These are phyloP conservation scores for Fraxinus ornus DNA, from an alignment of 305 asterid species.

Conservation along the genomic window DNA sequence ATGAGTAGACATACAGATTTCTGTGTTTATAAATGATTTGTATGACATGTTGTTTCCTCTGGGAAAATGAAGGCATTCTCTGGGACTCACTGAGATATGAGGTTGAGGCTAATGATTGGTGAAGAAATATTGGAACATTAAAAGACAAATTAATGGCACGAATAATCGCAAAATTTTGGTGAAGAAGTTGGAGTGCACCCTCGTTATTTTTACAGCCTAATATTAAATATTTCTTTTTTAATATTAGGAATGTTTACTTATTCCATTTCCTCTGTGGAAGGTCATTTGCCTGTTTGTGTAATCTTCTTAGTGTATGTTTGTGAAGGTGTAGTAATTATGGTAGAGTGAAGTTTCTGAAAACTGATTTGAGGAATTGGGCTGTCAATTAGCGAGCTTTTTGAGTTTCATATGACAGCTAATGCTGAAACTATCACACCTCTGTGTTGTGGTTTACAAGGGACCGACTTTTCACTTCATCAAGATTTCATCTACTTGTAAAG, in stretches of 20 bases:
- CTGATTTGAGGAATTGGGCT: not conserved
- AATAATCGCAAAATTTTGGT: not conserved
- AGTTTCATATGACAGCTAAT: not conserved
- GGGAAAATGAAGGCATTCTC: not conserved
- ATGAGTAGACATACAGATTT: not conserved
- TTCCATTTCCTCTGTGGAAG: not conserved
- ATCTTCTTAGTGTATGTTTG: not conserved
- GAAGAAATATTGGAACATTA: not conserved
- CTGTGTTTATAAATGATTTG: not conserved
- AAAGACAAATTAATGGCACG: not conserved
- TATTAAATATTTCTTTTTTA: not conserved
- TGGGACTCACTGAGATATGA: not conserved
- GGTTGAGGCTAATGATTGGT: conserved; percentile 9
- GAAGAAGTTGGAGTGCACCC: not conserved
- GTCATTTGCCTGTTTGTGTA: not conserved
- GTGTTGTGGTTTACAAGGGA: not conserved
- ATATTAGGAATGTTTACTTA: not conserved
- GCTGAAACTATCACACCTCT: not conserved
- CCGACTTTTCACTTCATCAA: not conserved
- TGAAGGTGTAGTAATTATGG: not conserved
- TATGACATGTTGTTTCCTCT: not conserved
- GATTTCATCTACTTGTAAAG: not conserved
- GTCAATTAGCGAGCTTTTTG: not conserved
- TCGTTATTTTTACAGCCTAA: not conserved
- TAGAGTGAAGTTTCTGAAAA: not conserved